A percentile compares a stretch with the other conserved stretches of the same genome.
Evolutionary conservation across 345 rosid species (phyloP).

Genomic region (Salix purpurea): DNA sequence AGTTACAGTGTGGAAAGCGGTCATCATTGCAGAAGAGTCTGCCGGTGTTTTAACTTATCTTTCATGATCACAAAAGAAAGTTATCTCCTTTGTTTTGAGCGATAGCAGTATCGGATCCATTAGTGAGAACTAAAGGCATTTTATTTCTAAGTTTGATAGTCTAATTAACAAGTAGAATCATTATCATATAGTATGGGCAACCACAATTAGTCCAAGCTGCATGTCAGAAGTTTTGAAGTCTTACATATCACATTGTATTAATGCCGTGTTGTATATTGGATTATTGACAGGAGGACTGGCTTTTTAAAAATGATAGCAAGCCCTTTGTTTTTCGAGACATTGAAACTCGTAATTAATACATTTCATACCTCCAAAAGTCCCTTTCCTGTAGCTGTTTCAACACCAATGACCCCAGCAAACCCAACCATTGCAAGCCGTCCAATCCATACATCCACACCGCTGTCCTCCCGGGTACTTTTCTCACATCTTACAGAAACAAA

Average conservation of each 20-base stretch:
- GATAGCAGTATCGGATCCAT: background rate
- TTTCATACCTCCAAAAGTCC: slow-evolving; percentile 76
- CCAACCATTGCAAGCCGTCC: slow-evolving; percentile 90
- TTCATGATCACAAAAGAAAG: background rate
- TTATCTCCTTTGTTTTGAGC: too few relatives aligned
- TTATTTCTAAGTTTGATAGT: background rate
- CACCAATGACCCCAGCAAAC: slow-evolving; percentile 69
- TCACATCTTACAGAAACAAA: slow-evolving; percentile 58
- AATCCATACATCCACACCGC: slow-evolving; percentile 77
- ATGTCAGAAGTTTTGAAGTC: background rate
- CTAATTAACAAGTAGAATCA: background rate
- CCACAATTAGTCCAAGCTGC: background rate
- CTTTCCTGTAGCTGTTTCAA: slow-evolving; percentile 78
- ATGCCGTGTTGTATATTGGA: too few relatives aligned
- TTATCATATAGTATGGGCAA: background rate
- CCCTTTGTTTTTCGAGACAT: background rate
- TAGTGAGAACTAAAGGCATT: background rate
- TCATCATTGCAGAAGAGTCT: background rate
- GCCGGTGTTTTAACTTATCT: background rate
- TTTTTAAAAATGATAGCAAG: background rate
- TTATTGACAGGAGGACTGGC: background rate
- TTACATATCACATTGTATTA: background rate
- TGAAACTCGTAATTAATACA: background rate
- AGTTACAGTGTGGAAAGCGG: too few relatives aligned
- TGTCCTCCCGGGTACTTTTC: slow-evolving; percentile 51